Evolutionary conservation across 164 flowering plant species (phyloP).

Genomic region (Liquidambar formosana): DNA sequence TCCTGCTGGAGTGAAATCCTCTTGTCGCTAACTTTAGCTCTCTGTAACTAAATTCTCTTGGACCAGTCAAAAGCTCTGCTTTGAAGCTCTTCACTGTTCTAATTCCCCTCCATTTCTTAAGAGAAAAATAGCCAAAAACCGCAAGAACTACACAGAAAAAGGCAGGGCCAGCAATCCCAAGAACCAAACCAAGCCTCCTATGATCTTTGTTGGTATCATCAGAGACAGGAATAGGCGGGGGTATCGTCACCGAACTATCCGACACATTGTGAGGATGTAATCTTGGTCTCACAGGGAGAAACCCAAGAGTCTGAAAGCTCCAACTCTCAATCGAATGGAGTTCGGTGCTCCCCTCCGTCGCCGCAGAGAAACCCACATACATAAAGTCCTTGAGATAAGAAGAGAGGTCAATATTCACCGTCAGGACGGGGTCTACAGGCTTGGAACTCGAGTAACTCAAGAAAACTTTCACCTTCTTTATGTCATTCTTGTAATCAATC

Average conservation of each 20-base stretch:
- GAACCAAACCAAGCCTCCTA: constrained; percentile 49
- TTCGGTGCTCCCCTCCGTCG: constrained; percentile 90
- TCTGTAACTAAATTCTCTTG: constrained; percentile 60
- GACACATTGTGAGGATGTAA: constrained; percentile 61
- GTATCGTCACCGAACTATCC: constrained; percentile 37
- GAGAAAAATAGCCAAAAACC: constrained; percentile 54
- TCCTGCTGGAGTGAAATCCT: constrained; percentile 58
- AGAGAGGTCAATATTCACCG: constrained; percentile 56
- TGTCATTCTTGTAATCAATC: constrained; percentile 65
- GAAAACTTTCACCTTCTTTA: constrained; percentile 51
- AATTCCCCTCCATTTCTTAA: constrained; percentile 46
- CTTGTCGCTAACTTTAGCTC: constrained; percentile 61
- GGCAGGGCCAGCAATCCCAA: constrained; percentile 63
- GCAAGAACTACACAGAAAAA: constrained; percentile 40
- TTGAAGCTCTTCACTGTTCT: constrained; percentile 33
- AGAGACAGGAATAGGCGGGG: constrained; percentile 33
- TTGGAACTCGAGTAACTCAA: constrained; percentile 57
- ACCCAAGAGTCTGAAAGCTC: constrained; percentile 64
- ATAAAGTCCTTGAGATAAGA: constrained; percentile 41
- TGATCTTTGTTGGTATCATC: constrained; percentile 24
- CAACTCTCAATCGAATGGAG: constrained; percentile 63
- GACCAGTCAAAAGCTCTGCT: constrained; percentile 62
- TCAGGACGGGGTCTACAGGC: constrained; percentile 53
- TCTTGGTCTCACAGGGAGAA: constrained; percentile 31
- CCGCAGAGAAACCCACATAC: constrained; percentile 82